These are phyloP conservation scores for Crithidia thermophila DNA, from an alignment of 208 protist species.

Conservation along the genomic window DNA sequence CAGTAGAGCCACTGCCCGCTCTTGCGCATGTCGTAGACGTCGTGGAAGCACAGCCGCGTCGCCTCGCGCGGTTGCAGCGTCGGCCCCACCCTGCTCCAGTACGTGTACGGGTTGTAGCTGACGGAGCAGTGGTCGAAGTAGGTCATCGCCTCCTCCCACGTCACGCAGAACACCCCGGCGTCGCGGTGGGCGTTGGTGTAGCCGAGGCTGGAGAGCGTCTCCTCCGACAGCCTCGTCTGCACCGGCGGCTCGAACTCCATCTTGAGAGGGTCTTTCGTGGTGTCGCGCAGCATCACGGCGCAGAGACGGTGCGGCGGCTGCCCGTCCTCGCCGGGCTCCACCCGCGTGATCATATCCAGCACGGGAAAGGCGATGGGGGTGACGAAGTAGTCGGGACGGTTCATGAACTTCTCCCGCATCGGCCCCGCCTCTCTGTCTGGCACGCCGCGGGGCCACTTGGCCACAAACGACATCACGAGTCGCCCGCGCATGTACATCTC, in stretches of 20 bases:
- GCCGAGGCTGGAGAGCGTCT: conserved; percentile 29
- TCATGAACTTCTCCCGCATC: not conserved
- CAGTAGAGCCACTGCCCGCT: conserved; percentile 31
- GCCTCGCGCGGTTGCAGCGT: conserved; percentile 31
- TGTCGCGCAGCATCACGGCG: conserved; percentile 31
- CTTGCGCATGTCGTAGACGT: conserved; percentile 32
- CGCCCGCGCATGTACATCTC: conserved; percentile 28
- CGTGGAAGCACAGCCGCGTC: conserved; percentile 67
- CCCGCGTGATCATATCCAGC: conserved; percentile 26
- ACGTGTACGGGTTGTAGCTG: conserved; percentile 78
- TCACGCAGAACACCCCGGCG: conserved; percentile 81
- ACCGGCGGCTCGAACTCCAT: conserved; percentile 17
- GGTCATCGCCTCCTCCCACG: conserved; percentile 65
- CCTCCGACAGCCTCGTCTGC: conserved; percentile 20
- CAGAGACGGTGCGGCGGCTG: not conserved
- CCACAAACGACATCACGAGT: conserved; percentile 26
- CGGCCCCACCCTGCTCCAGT: conserved; percentile 43
- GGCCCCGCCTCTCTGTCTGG: not conserved
- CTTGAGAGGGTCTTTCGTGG: conserved; percentile 20
- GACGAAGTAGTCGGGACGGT: not conserved
- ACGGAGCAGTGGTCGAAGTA: conserved; percentile 68
- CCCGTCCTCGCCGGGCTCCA: not conserved
- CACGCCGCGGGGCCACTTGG: conserved; percentile 2
- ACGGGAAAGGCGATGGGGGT: conserved; percentile 16
- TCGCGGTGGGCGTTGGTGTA: conserved; percentile 48